Percentiles rank a stretch among this genome's conserved stretches.
Evolutionary conservation across 1,284 basidiomycete species (phyloP).

Genomic region (Heterobasidion annosum): DNA sequence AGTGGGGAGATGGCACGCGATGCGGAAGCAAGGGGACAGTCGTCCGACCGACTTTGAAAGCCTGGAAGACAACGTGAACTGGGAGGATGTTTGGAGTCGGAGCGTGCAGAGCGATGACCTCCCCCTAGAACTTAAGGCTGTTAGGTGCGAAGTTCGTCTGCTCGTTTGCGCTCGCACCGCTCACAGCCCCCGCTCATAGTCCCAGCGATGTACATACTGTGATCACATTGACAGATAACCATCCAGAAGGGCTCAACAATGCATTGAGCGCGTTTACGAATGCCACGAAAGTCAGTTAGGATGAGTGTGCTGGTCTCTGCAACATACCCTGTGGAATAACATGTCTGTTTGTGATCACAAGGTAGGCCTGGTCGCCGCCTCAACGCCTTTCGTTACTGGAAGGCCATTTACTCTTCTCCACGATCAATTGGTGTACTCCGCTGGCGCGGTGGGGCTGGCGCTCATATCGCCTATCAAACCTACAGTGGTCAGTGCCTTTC

Average conservation of each 20-base stretch:
- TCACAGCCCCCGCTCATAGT: neutral
- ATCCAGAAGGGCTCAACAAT: slow-evolving; percentile 51
- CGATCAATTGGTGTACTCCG: slow-evolving; percentile 44
- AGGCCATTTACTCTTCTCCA: slow-evolving; percentile 71
- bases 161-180: neutral
- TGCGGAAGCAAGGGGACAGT: slow-evolving; percentile 18
- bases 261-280: slow-evolving; percentile 37
- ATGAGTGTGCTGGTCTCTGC: slow-evolving; percentile 1
- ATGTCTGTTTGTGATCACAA: slow-evolving; percentile 17
- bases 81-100: slow-evolving; percentile 43
- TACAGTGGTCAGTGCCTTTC: slow-evolving; percentile 32
- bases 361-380: slow-evolving; percentile 67
- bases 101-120: slow-evolving; percentile 18
- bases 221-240: slow-evolving; percentile 54
- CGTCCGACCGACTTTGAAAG: neutral
- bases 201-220: slow-evolving; percentile 32
- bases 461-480: slow-evolving; percentile 23
- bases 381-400: slow-evolving; percentile 83
- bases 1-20: slow-evolving; percentile 61
- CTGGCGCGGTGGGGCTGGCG: slow-evolving; percentile 72
- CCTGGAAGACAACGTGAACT: slow-evolving; percentile 24
- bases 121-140: slow-evolving; percentile 25
- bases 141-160: slow-evolving; percentile 23
- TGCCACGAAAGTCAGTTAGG: slow-evolving; percentile 40
- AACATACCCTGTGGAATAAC: neutral